A percentile compares a stretch with the other conserved stretches of the same genome.
Conservation (phyloP, 2,329 filamentous ascomycete genomes). For the Fonsecaea pugnacius region DNA sequence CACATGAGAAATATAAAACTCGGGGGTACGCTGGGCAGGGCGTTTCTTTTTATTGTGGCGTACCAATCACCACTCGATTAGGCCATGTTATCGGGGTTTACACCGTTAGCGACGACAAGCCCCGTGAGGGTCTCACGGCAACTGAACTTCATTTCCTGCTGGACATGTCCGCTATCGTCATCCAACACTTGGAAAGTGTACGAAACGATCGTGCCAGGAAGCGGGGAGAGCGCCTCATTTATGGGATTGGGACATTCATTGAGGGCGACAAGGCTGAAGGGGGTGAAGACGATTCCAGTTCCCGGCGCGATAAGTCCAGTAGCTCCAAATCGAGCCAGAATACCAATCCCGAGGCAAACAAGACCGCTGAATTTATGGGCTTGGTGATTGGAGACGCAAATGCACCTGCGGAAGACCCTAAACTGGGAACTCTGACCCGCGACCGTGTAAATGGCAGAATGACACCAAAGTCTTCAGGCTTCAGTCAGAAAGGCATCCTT, state of each 20-base stretch:
- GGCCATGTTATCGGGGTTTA: constrained; percentile 65
- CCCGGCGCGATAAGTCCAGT: too few species aligned
- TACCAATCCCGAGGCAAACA: neutral
- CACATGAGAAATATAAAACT: constrained; percentile 46
- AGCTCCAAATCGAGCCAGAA: neutral
- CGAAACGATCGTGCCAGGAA: constrained; percentile 58
- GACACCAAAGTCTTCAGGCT: neutral
- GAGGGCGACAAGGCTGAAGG: constrained; percentile 45
- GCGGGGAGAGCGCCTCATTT: constrained; percentile 59
- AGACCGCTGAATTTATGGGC: constrained; percentile 12
- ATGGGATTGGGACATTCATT: constrained; percentile 60
- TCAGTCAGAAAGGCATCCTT: constrained; percentile 1
- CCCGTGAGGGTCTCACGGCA: constrained; percentile 55
- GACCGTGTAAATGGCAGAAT: neutral
- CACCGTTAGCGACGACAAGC: constrained; percentile 63
- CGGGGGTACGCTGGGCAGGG: constrained; percentile 44
- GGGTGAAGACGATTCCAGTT: neutral
- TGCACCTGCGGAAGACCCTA: constrained; percentile 4
- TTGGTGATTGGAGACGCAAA: constrained; percentile 23
- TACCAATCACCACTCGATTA: constrained; percentile 63
- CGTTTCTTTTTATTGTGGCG: constrained; percentile 61
- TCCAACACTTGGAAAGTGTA: constrained; percentile 65
- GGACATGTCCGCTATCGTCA: constrained; percentile 61
- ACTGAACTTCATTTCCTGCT: constrained; percentile 60
- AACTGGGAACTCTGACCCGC: neutral